phyloP scores from a whole-genome alignment of 257 asterid species.

The Vinca minor region DNA sequence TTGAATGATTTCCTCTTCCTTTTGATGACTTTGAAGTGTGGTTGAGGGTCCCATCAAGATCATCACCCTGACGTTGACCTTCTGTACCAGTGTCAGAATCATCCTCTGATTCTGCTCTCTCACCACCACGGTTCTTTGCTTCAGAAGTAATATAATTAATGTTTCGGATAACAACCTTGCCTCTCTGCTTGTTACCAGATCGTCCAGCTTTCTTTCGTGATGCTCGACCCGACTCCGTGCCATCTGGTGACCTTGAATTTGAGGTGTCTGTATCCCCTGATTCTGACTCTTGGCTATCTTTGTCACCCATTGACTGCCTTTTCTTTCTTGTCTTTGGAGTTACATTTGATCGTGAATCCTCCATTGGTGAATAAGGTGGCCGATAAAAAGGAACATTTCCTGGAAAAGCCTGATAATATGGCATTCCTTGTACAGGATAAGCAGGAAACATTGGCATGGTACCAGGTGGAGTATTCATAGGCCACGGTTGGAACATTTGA shows the following conservation, averaged over 20 bases:
- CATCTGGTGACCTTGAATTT: conserved; percentile 25
- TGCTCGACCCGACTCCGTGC: conserved; percentile 25
- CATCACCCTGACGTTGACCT: conserved; percentile 34
- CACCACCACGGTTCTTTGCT: conserved; percentile 19
- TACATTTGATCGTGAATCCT: conserved; percentile 35
- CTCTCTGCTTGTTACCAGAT: conserved; percentile 32
- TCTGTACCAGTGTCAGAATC: conserved; percentile 38
- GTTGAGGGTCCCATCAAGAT: conserved; percentile 22
- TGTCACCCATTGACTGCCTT: conserved; percentile 41
- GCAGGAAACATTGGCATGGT: conserved; percentile 61
- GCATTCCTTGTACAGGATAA: conserved; percentile 86
- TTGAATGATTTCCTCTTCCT: conserved; percentile 38
- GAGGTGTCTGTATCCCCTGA: conserved; percentile 23
- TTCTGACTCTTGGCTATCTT: conserved; percentile 44
- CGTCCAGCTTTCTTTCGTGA: conserved; percentile 37
- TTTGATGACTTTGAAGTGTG: conserved; percentile 34
- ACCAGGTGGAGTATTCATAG: conserved; percentile 60
- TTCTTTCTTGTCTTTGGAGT: conserved; percentile 37
- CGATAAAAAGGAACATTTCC: conserved; percentile 58
- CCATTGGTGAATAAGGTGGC: conserved; percentile 54
- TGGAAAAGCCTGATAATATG: conserved; percentile 61
- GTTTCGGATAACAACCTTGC: conserved; percentile 39
- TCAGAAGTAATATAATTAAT: conserved; percentile 36
- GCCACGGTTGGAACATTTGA: conserved; percentile 69
- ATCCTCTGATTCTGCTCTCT: conserved; percentile 25